Evolutionary conservation across 495 filamentous ascomycete species (phyloP), one percentile per base, ranked within the genome.

Genomic region (Usnea hakonensis): DNA sequence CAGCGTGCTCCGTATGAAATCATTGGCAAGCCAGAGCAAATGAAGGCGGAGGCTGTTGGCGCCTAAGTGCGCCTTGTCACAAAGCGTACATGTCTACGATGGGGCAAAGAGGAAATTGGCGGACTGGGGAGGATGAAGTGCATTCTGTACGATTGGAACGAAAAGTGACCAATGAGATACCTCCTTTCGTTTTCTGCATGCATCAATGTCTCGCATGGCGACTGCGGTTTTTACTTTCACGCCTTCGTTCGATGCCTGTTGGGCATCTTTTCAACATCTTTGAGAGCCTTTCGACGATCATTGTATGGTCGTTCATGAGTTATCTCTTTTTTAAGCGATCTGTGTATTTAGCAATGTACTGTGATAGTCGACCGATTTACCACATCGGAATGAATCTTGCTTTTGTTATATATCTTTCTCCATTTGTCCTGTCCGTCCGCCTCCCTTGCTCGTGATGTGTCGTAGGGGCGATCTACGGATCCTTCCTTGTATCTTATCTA

Each of bases 1-100:
- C 94, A 90, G 77, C 84, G 85, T 30, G 85, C 85, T 17, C 90
- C 90, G 6, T 78, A 88, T 68, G 86, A 89, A 68, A 80, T 85
- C 52, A 77, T 86, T 59, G 71, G 71, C 52, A 72, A 71, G 33
- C 67, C 68, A 21, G 67, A 70, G 7, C 32, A 55, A 41, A 70
- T 70, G 68, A 60, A 61, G 44, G 61, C 58, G 21, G 57, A 69
- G 44, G 68, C 68, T 21, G 58, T 66, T n/a, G 66, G 41, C 0
- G 65, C 65, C 60, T 63, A 35, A 50, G 23, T 8, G 1, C 46
- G 8, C 13, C 9, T 2, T 26, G 5, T 6, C 43, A 10, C 43
- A 10, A 13, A 0, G 38, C 2, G 14, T 11, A 44, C 21, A 23
- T n/a, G n/a, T n/a, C n/a, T n/a, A 28, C 6, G 43, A 5, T 48